A percentile compares a stretch with the other conserved stretches of the same genome.
Evolutionary conservation across 2,329 filamentous ascomycete genomes (phyloP).

Genomic region (Didymella pomorum): DNA sequence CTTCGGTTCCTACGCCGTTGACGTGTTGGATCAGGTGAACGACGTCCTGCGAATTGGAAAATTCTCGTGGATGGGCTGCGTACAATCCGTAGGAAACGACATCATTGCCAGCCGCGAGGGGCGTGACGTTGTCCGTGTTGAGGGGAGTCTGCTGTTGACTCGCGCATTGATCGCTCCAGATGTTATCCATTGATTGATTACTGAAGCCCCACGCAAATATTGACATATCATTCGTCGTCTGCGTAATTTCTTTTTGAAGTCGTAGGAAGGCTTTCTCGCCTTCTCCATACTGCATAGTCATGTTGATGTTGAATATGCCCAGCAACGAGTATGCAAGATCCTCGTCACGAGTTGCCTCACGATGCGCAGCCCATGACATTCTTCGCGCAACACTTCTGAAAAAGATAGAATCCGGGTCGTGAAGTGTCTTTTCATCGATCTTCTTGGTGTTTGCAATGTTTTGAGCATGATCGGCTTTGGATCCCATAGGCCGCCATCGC

Average conservation of each 20-base stretch:
- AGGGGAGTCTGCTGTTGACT: not conserved
- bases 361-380: conserved; percentile 26
- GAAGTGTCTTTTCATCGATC: not conserved
- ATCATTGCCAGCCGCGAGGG: no score
- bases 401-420: not conserved
- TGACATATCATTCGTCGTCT: not conserved
- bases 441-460: not conserved
- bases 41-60: not conserved
- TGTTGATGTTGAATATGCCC: not conserved
- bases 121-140: not conserved
- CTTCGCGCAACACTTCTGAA: conserved; percentile 11
- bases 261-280: not conserved
- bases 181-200: not conserved
- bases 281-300: not conserved
- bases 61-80: not conserved
- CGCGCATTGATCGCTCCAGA: no score
- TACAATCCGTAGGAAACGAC: not conserved
- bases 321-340: not conserved
- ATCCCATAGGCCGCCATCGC: conserved; percentile 7
- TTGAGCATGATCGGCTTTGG: conserved; percentile 3
- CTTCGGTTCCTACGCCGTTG: not conserved
- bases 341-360: conserved; percentile 17
- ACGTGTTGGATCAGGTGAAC: not conserved
- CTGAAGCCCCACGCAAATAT: not conserved
- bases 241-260: not conserved